Evolutionary conservation across 192 early-diverging fungal genomes (phyloP).

Genomic region (Podila minutissima): DNA sequence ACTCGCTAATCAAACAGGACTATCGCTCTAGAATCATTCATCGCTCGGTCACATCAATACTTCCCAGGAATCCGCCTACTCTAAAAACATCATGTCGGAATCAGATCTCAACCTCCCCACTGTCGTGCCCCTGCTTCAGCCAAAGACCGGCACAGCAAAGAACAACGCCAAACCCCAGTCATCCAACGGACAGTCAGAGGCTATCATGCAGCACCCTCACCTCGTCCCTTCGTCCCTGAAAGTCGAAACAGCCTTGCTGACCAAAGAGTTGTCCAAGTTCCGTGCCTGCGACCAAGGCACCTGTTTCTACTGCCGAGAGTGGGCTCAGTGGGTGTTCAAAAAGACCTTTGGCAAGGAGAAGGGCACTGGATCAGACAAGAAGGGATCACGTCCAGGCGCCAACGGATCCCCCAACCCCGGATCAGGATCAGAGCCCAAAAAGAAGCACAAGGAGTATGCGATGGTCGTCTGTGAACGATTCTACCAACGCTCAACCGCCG

Average conservation of each 20-base stretch:
- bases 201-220: slow-evolving; percentile 39
- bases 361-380: slow-evolving; percentile 23
- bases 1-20: neutral
- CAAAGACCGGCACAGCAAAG: slow-evolving; percentile 18
- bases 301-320: slow-evolving; percentile 83
- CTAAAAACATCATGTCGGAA: slow-evolving; percentile 36
- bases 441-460: slow-evolving; percentile 50
- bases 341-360: slow-evolving; percentile 62
- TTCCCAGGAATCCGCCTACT: neutral
- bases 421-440: slow-evolving; percentile 26
- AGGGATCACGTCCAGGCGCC: slow-evolving; percentile 44
- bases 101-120: slow-evolving; percentile 50
- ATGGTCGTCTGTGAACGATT: slow-evolving; percentile 49
- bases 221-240: slow-evolving; percentile 62
- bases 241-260: slow-evolving; percentile 67
- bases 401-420: slow-evolving; percentile 3
- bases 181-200: slow-evolving; percentile 22
- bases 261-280: slow-evolving; percentile 77
- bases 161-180: slow-evolving; percentile 2
- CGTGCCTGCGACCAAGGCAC: slow-evolving; percentile 76
- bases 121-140: slow-evolving; percentile 42
- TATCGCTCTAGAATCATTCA: neutral
- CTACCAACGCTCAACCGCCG: slow-evolving; percentile 48
- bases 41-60: neutral
- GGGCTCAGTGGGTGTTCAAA: slow-evolving; percentile 82